A percentile compares a stretch with the other conserved stretches of the same genome.
Evolutionary conservation across 2,329 filamentous ascomycete species (phyloP).

Genomic region (Fusarium dimerum): DNA sequence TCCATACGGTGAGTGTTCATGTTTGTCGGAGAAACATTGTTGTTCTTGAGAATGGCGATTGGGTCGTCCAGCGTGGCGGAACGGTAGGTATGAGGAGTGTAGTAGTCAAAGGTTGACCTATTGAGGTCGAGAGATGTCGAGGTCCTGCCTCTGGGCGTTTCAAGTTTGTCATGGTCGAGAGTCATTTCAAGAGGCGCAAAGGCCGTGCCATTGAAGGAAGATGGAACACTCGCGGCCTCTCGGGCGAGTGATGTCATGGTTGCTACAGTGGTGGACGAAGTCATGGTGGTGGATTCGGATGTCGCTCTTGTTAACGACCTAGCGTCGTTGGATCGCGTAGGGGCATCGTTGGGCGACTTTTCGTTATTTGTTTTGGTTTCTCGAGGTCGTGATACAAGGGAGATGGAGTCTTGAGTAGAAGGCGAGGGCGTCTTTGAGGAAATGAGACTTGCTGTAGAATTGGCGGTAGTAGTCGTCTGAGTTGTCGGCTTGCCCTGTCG

Average conservation of each 20-base stretch:
- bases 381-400: conserved; percentile 15
- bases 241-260: conserved; percentile 31
- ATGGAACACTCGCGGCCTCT: conserved; percentile 34
- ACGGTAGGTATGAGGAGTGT: conserved; percentile 23
- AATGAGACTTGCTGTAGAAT: conserved; percentile 7
- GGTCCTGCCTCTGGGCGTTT: conserved; percentile 30
- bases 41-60: conserved; percentile 22
- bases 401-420: conserved; percentile 1
- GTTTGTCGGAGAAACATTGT: conserved; percentile 16
- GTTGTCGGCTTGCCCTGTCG: conserved; percentile 33
- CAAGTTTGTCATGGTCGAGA: conserved; percentile 36
- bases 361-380: conserved; percentile 20
- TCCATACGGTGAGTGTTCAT: conserved; percentile 12
- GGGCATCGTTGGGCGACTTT: conserved; percentile 31
- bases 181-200: conserved; percentile 39
- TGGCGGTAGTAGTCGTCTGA: conserved; percentile 13
- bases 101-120: conserved; percentile 23
- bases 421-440: not conserved
- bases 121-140: conserved; percentile 40
- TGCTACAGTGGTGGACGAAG: conserved; percentile 35
- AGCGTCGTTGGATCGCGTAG: conserved; percentile 36
- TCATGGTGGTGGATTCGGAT: conserved; percentile 34
- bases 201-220: conserved; percentile 34
- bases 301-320: conserved; percentile 40
- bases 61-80: conserved; percentile 31